These are phyloP conservation scores for Stagonosporopsis rhizophila DNA, from an alignment of 2,329 filamentous ascomycete genomes.

Conservation along the genomic window DNA sequence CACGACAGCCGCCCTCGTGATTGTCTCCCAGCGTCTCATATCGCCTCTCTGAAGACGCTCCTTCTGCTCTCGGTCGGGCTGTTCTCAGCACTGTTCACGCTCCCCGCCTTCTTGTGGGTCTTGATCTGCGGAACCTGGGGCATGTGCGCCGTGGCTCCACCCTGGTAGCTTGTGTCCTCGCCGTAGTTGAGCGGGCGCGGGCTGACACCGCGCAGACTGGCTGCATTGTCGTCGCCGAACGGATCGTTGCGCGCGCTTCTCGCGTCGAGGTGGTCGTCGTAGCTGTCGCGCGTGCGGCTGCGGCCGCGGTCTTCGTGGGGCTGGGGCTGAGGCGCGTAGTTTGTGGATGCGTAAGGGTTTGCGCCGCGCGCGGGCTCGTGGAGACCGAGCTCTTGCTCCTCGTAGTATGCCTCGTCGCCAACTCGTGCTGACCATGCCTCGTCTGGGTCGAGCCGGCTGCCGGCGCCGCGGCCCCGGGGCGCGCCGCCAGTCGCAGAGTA, in stretches of 20 bases:
- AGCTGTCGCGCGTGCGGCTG: slow-evolving; percentile 57
- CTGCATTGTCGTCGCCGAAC: slow-evolving; percentile 53
- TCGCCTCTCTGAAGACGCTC: slow-evolving; percentile 74
- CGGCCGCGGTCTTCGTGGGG: slow-evolving; percentile 49
- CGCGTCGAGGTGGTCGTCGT: slow-evolving; percentile 43
- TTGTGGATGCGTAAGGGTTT: slow-evolving; percentile 34
- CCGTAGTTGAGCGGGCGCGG: slow-evolving; percentile 70
- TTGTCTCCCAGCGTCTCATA: slow-evolving; percentile 51
- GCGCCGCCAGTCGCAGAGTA: slow-evolving; percentile 43
- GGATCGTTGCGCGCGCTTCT: slow-evolving; percentile 43
- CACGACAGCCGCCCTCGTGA: not conserved
- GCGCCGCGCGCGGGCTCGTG: slow-evolving; percentile 53
- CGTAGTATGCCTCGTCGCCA: slow-evolving; percentile 77
- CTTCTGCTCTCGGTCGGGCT: slow-evolving; percentile 70
- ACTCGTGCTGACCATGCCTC: slow-evolving; percentile 87
- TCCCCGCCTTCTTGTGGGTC: slow-evolving; percentile 38
- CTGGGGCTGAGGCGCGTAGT: slow-evolving; percentile 40
- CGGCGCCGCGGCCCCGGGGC: slow-evolving; percentile 50
- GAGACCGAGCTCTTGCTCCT: slow-evolving; percentile 76
- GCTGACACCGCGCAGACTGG: slow-evolving; percentile 71
- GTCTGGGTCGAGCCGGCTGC: slow-evolving; percentile 77
- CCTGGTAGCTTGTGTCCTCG: slow-evolving; percentile 52
- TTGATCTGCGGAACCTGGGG: slow-evolving; percentile 42
- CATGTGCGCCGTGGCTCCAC: slow-evolving; percentile 50
- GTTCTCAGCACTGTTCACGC: slow-evolving; percentile 51